Evolutionary conservation across 2,329 filamentous ascomycete genomes (phyloP).

Genomic region (Neofusicoccum parvum): DNA sequence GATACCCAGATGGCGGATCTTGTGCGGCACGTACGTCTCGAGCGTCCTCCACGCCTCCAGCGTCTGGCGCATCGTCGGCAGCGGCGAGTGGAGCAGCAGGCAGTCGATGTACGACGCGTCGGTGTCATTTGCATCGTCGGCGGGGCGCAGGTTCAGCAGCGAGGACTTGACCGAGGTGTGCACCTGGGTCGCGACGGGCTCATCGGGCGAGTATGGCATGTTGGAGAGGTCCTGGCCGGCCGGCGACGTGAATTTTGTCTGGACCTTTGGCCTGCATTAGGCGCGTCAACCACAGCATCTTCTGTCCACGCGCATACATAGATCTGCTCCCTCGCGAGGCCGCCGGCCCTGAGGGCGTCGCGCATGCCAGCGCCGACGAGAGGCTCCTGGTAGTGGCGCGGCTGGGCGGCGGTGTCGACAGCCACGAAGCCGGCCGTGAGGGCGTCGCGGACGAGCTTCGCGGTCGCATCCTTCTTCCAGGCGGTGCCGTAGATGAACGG

Average conservation of each 20-base stretch:
- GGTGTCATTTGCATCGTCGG: constrained; percentile 37
- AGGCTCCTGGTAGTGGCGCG: constrained; percentile 74
- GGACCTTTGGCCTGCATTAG: constrained; percentile 53
- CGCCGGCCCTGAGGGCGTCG: constrained; percentile 60
- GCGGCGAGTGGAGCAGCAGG: constrained; percentile 61
- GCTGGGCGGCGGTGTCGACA: constrained; percentile 78
- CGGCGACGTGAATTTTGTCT: constrained; percentile 79
- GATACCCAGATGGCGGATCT: constrained; percentile 70
- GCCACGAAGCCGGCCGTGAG: constrained; percentile 69
- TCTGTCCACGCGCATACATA: constrained; percentile 54
- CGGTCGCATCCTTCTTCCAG: constrained; percentile 76
- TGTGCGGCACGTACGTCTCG: constrained; percentile 63
- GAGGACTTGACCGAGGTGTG: constrained; percentile 68
- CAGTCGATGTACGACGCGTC: constrained; percentile 57
- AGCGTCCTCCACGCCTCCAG: constrained; percentile 67
- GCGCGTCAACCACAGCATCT: not conserved
- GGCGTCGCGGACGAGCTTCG: constrained; percentile 68
- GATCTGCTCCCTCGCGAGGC: constrained; percentile 62
- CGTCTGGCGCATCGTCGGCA: constrained; percentile 55
- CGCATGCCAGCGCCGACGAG: constrained; percentile 69
- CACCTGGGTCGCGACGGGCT: constrained; percentile 65
- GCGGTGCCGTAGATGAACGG: constrained; percentile 75
- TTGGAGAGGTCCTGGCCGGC: constrained; percentile 61
- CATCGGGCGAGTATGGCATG: constrained; percentile 63
- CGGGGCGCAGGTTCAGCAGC: constrained; percentile 59